Conservation (phyloP, 768 basidiomycete genomes). For the Tricholomella constricta region DNA sequence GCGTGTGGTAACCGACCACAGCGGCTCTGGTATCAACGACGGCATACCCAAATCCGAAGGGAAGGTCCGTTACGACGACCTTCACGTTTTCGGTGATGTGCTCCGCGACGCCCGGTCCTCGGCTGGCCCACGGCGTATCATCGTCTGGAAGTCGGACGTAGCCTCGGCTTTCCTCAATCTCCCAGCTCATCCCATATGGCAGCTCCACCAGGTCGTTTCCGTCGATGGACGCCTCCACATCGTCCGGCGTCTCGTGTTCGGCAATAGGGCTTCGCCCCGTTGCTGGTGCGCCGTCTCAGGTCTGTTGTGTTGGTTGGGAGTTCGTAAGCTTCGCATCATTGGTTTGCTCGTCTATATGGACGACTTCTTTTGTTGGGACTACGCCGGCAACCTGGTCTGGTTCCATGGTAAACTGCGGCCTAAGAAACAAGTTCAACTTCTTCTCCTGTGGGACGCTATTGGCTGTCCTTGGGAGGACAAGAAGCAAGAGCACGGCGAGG, state of each 20-base stretch:
- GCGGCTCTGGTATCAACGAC: conserved; percentile 22
- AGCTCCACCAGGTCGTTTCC: conserved; percentile 31
- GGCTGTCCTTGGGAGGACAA: conserved; percentile 25
- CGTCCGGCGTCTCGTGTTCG: conserved; percentile 30
- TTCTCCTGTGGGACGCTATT: no score
- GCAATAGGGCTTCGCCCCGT: conserved; percentile 23
- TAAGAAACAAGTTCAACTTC: conserved; percentile 26
- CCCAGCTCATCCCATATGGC: conserved; percentile 35
- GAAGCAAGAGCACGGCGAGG: conserved; percentile 28
- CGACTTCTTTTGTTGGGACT: conserved; percentile 30
- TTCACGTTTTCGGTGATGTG: no score
- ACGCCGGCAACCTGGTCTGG: conserved; percentile 18
- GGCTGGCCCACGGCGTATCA: background rate
- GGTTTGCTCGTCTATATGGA: conserved; percentile 28
- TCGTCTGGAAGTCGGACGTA: no score
- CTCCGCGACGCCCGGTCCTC: conserved; percentile 14
- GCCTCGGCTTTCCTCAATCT: conserved; percentile 34
- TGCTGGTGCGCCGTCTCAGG: conserved; percentile 20
- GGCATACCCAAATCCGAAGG: conserved; percentile 18
- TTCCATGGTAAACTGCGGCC: conserved; percentile 24
- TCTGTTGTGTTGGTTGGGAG: background rate
- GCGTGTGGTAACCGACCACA: conserved; percentile 23
- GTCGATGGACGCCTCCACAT: conserved; percentile 25
- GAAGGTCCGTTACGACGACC: conserved; percentile 26
- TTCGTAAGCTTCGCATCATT: conserved; percentile 10